Evolutionary conservation across 2,329 filamentous ascomycete species (phyloP).

Genomic region (Coleophoma crateriformis): DNA sequence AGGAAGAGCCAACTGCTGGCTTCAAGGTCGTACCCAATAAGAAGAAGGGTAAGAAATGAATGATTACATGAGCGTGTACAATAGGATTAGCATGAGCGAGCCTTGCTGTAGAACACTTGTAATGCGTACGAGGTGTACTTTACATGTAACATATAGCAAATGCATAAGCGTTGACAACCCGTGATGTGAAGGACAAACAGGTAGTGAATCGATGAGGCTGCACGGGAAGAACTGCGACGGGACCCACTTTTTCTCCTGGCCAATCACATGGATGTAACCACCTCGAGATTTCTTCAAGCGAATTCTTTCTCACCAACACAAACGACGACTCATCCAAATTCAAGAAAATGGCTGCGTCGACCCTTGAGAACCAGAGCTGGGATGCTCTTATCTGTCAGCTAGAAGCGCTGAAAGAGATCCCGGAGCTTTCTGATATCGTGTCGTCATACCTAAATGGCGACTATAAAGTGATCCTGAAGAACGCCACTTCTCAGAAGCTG

Average conservation of each 20-base stretch:
- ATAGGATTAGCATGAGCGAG: no score
- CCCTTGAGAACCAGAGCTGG: constrained; percentile 7
- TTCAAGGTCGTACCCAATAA: constrained; percentile 91
- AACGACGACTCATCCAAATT: background rate
- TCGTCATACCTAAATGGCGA: constrained; percentile 22
- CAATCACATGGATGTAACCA: no score
- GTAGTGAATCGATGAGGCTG: no score
- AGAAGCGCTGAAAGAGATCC: constrained; percentile 16
- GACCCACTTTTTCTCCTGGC: no score
- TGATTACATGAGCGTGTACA: background rate
- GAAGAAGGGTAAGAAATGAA: constrained; percentile 81
- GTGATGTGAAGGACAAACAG: no score
- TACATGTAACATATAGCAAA: no score
- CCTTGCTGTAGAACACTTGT: no score
- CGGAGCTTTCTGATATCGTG: constrained; percentile 18
- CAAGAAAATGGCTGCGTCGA: constrained; percentile 13
- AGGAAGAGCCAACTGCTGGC: constrained; percentile 35
- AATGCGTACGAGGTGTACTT: no score
- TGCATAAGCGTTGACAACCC: no score
- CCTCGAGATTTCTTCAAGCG: background rate
- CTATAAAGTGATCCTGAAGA: constrained; percentile 22
- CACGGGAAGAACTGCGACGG: no score
- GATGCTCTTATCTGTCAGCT: constrained; percentile 21
- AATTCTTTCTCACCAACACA: background rate
- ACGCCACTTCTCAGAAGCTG: constrained; percentile 19